Conservation (phyloP, 2,329 filamentous ascomycete species). For the Fusarium dimerum region DNA sequence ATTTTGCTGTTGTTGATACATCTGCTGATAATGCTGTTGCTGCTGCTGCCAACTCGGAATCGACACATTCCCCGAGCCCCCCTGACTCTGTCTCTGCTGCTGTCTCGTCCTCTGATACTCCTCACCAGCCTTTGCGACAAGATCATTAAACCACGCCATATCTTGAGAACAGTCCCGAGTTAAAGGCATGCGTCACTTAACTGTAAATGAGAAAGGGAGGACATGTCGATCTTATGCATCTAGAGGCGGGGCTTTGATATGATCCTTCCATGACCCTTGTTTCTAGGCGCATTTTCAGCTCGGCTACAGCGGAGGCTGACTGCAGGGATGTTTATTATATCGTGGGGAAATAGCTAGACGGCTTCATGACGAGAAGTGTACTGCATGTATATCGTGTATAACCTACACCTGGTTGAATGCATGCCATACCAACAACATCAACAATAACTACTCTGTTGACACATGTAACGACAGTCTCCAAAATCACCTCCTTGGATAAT, state of each 20-base stretch:
- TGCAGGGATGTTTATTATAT: neutral
- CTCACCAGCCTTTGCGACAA: constrained; percentile 23
- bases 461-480: no score
- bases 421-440: no score
- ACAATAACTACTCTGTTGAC: no score
- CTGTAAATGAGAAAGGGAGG: neutral
- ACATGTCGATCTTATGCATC: neutral
- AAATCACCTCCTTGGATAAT: no score
- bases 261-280: neutral
- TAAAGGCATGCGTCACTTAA: neutral
- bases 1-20: neutral
- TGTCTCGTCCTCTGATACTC: constrained; percentile 20
- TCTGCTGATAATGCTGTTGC: constrained; percentile 5
- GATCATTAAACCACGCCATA: constrained; percentile 26
- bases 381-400: neutral
- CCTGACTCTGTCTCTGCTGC: constrained; percentile 7
- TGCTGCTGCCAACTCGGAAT: constrained; percentile 1
- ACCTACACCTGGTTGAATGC: no score
- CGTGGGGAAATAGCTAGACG: no score
- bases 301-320: neutral
- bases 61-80: neutral
- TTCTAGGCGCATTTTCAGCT: neutral
- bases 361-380: neutral
- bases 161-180: neutral
- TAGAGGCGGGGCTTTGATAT: neutral